These are phyloP conservation scores for Cyclostephanos tholiformis DNA, from an alignment of 108 stramenopile genomes.

Conservation along the genomic window DNA sequence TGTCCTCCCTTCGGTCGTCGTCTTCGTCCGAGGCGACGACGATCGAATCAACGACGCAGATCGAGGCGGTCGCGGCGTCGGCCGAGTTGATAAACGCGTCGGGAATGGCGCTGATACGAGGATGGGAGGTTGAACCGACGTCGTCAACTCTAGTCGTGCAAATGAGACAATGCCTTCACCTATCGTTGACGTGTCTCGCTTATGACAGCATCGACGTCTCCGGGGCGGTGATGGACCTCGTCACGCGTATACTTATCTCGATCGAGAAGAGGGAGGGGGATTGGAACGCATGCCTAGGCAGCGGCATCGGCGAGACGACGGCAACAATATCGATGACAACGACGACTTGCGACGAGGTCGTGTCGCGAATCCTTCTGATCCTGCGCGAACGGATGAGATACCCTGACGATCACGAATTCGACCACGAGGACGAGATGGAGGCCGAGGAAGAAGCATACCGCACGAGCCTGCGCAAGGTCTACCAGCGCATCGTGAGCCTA, in stretches of 20 bases:
- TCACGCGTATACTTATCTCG: conserved; percentile 21
- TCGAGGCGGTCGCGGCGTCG: conserved; percentile 66
- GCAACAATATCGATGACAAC: background rate
- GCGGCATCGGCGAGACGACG: background rate
- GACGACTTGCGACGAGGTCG: conserved; percentile 36
- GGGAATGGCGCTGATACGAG: conserved; percentile 57
- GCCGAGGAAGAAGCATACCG: conserved; percentile 78
- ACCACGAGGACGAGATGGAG: conserved; percentile 74
- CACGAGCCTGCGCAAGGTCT: conserved; percentile 65
- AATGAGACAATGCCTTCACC: conserved; percentile 59
- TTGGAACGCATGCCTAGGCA: conserved; percentile 6
- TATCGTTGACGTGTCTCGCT: conserved; percentile 49
- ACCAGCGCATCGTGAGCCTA: conserved; percentile 56
- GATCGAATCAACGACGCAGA: conserved; percentile 19
- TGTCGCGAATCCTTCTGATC: conserved; percentile 35
- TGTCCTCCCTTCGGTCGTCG: conserved; percentile 1
- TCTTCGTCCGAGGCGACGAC: conserved; percentile 26
- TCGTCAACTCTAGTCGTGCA: conserved; percentile 7
- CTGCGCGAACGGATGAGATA: conserved; percentile 75
- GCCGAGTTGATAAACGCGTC: conserved; percentile 66
- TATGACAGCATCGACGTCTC: conserved; percentile 86
- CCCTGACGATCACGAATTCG: conserved; percentile 62
- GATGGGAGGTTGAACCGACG: conserved; percentile 29
- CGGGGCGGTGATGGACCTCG: conserved; percentile 65
- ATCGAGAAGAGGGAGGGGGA: conserved; percentile 32